Conservation (phyloP, 495 filamentous ascomycete genomes). For the Darksidea phi region DNA sequence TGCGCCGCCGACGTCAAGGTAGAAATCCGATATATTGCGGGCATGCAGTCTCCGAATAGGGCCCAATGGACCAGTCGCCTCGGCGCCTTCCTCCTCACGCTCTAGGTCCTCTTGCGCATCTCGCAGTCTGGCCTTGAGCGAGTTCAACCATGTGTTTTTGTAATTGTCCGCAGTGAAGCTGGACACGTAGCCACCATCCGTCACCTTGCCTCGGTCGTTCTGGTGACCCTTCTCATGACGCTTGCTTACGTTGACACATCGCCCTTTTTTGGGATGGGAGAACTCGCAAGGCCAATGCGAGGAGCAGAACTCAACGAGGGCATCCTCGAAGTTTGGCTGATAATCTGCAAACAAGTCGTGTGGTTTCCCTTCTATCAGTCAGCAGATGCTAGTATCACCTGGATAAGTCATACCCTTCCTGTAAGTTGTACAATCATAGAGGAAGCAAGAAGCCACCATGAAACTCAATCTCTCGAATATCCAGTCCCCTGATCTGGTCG, state of each 20-base stretch:
- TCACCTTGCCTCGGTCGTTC: constrained; percentile 32
- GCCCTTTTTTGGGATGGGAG: constrained; percentile 20
- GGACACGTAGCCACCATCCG: constrained; percentile 36
- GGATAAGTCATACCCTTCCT: constrained; percentile 22
- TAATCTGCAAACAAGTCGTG: constrained; percentile 13
- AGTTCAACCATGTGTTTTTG: constrained; percentile 10
- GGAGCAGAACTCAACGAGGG: constrained; percentile 31
- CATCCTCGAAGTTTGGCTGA: constrained; percentile 18
- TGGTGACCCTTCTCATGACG: constrained; percentile 41
- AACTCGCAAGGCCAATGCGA: constrained; percentile 35
- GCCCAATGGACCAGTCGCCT: too few species aligned
- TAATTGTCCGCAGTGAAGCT: constrained; percentile 24
- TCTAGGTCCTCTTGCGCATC: neutral
- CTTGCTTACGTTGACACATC: constrained; percentile 16
- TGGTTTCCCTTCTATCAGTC: constrained; percentile 4
- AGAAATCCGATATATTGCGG: too few species aligned
- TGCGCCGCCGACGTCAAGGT: constrained; percentile 4
- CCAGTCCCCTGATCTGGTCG: constrained; percentile 2
- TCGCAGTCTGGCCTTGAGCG: too few species aligned
- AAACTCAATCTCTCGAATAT: constrained; percentile 38
- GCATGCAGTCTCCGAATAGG: too few species aligned
- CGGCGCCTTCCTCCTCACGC: too few species aligned
- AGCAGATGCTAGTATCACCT: too few species aligned
- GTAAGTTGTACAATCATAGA: constrained; percentile 37
- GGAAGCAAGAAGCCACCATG: constrained; percentile 45